Evolutionary conservation across 2,329 filamentous ascomycete genomes (phyloP).

Genomic region (Daldinia sp.): DNA sequence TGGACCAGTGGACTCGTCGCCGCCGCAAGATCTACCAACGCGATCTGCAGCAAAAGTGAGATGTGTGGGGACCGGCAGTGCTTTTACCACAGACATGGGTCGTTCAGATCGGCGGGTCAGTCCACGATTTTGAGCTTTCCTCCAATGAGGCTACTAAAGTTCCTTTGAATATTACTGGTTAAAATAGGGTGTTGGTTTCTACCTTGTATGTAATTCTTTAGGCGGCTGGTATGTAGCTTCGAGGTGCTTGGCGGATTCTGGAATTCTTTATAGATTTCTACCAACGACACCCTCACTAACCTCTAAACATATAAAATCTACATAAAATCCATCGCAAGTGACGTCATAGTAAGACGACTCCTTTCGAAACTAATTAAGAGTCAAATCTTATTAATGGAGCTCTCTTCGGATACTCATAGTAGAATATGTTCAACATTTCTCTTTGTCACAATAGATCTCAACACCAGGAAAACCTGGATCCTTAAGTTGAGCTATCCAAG

Average conservation of each 20-base stretch:
- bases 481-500: too few species aligned
- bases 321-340: neutral
- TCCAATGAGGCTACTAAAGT: neutral
- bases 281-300: neutral
- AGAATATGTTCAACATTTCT: too few species aligned
- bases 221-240: neutral
- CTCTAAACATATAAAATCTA: too few species aligned
- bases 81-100: too few species aligned
- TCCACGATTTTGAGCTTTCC: neutral
- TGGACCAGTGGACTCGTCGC: too few species aligned
- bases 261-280: neutral
- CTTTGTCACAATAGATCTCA: neutral
- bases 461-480: too few species aligned
- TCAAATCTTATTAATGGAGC: neutral
- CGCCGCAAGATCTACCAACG: neutral
- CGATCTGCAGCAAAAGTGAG: neutral
- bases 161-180: neutral
- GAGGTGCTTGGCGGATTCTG: neutral
- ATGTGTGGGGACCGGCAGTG: neutral
- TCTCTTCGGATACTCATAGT: neutral
- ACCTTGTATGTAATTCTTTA: neutral
- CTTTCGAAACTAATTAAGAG: neutral
- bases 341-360: neutral
- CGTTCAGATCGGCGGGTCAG: neutral
- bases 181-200: neutral